Percentiles rank a stretch among this genome's conserved stretches.
Evolutionary conservation across 2,329 filamentous ascomycete genomes (phyloP).

Genomic region (Diaporthe sp.): DNA sequence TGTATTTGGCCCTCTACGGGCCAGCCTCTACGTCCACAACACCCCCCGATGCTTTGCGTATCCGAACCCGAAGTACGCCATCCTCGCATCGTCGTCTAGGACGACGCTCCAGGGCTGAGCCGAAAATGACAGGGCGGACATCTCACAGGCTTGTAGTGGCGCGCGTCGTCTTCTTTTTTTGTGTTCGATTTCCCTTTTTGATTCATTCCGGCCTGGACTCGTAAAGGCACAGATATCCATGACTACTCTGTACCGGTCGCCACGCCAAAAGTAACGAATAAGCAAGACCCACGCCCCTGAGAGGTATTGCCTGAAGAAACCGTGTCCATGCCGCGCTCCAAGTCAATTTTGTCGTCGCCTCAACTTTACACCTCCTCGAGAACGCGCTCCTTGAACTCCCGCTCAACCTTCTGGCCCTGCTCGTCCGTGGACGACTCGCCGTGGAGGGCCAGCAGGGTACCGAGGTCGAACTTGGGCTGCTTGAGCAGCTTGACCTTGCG

Average conservation of each 20-base stretch:
- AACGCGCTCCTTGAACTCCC: conserved; percentile 99
- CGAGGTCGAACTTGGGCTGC: conserved; percentile 98
- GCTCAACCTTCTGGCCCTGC: conserved; percentile 97
- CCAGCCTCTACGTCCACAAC: conserved; percentile 17
- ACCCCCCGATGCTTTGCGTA: conserved; percentile 27
- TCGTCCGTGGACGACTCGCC: conserved; percentile 97
- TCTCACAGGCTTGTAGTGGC: conserved; percentile 41
- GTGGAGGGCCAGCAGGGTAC: conserved; percentile 94
- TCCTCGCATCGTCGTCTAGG: conserved; percentile 22
- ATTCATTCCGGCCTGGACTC: conserved; percentile 53
- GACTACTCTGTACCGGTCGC: conserved; percentile 55
- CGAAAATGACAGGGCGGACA: conserved; percentile 23
- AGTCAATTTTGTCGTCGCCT: conserved; percentile 50
- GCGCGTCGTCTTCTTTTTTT: conserved; percentile 30
- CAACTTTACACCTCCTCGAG: conserved; percentile 89
- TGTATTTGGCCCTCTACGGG: conserved; percentile 26
- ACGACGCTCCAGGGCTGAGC: conserved; percentile 1
- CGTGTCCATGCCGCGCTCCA: conserved; percentile 55
- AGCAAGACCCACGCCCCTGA: conserved; percentile 61
- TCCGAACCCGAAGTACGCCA: conserved; percentile 3
- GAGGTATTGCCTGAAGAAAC: conserved; percentile 55
- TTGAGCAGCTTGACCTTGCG: conserved; percentile 99
- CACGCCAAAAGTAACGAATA: conserved; percentile 63
- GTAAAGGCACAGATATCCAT: conserved; percentile 49
- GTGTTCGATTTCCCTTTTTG: conserved; percentile 48